Percentiles rank a stretch among this genome's conserved stretches.
Conservation (phyloP, 345 rosid species). For the Corchorus olitorius region DNA sequence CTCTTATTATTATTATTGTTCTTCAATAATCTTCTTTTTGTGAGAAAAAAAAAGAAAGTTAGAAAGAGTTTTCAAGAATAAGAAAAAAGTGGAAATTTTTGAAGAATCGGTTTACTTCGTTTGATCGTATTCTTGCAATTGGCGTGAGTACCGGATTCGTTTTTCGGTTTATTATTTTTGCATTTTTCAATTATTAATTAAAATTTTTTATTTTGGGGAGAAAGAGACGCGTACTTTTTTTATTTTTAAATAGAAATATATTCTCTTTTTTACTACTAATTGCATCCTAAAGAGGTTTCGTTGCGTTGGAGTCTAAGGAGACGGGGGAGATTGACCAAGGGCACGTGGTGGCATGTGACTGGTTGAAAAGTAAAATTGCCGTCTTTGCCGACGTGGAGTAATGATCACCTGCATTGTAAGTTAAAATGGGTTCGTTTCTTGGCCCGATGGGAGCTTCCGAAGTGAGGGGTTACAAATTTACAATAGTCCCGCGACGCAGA, state of each 20-base stretch:
- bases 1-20: too few species aligned
- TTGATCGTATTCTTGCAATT: constrained; percentile 3
- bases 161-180: not conserved
- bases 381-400: not conserved
- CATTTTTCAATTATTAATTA: not conserved
- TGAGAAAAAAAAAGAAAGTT: not conserved
- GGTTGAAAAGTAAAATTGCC: not conserved
- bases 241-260: not conserved
- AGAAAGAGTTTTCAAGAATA: not conserved
- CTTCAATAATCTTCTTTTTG: not conserved
- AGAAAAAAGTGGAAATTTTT: not conserved
- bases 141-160: not conserved
- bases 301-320: not conserved
- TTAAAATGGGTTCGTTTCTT: not conserved
- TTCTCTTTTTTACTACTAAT: not conserved
- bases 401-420: not conserved
- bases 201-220: not conserved
- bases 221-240: not conserved
- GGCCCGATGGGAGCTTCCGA: not conserved
- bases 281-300: not conserved
- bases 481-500: not conserved
- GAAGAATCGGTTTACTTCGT: not conserved
- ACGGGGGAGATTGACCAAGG: not conserved
- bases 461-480: not conserved
- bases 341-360: not conserved